Evolutionary conservation across 2,329 filamentous ascomycete species (phyloP).

Genomic region (Aureobasidium namibiae): DNA sequence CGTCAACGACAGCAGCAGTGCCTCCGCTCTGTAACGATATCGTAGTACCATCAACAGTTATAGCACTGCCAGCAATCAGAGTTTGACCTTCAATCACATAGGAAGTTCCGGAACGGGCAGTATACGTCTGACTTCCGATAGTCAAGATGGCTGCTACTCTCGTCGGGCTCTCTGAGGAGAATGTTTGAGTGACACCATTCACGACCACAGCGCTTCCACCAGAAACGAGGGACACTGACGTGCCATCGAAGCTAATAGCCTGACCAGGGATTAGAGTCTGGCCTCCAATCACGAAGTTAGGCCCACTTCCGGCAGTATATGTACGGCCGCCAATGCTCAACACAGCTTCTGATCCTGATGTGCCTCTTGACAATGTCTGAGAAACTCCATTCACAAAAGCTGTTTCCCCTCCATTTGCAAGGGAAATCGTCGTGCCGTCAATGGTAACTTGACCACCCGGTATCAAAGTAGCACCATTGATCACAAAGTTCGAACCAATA

Average conservation of each 20-base stretch:
- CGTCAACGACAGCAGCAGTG: conserved; percentile 29
- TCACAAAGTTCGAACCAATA: conserved; percentile 25
- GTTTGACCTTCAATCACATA: conserved; percentile 21
- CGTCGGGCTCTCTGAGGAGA: conserved; percentile 16
- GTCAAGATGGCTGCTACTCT: conserved; percentile 14
- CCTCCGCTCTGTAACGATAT: conserved; percentile 13
- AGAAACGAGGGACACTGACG: conserved; percentile 16
- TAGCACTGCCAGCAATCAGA: conserved; percentile 18
- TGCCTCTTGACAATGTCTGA: conserved; percentile 7
- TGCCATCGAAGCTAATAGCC: conserved; percentile 18
- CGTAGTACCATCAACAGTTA: conserved; percentile 20
- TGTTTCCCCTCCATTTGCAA: neutral
- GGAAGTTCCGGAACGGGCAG: conserved; percentile 6
- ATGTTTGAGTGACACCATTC: conserved; percentile 21
- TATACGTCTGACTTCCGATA: conserved; percentile 2
- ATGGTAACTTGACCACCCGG: conserved; percentile 20
- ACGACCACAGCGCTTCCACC: conserved; percentile 26
- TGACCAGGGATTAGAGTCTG: conserved; percentile 20
- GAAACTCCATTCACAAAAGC: conserved; percentile 30
- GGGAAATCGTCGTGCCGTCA: conserved; percentile 18
- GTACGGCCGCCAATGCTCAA: conserved; percentile 20
- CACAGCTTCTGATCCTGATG: conserved; percentile 20
- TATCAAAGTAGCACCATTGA: conserved; percentile 18
- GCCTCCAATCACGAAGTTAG: conserved; percentile 19
- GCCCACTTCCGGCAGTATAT: conserved; percentile 9